phyloP scores from a whole-genome alignment of 768 basidiomycete genomes.

The Lenzites betulinus region DNA sequence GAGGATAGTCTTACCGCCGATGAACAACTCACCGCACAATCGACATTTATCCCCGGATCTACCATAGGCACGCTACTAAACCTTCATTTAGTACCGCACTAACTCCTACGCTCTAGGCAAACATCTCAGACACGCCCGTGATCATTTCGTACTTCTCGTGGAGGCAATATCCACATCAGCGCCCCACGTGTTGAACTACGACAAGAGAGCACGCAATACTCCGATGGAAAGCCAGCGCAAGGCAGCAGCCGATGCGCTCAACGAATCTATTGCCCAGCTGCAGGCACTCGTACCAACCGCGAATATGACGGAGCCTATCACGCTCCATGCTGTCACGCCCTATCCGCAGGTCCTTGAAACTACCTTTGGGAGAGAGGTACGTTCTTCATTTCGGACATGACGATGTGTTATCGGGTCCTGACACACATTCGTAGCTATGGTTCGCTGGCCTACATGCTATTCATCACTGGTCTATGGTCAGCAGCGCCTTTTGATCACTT shows the following conservation, averaged over 20 bases:
- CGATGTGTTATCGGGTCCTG: not conserved
- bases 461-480: slow-evolving; percentile 90
- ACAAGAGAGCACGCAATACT: slow-evolving; percentile 73
- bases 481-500: slow-evolving; percentile 20
- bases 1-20: slow-evolving; percentile 66
- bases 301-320: slow-evolving; percentile 59
- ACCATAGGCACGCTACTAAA: slow-evolving; percentile 66
- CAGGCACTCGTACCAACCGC: slow-evolving; percentile 51
- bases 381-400: slow-evolving; percentile 4
- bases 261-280: slow-evolving; percentile 56
- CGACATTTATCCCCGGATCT: slow-evolving; percentile 81
- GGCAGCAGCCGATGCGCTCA: slow-evolving; percentile 59
- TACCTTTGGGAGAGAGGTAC: slow-evolving; percentile 82
- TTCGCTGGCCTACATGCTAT: slow-evolving; percentile 85
- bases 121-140: slow-evolving; percentile 82
- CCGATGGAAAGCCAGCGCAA: slow-evolving; percentile 76
- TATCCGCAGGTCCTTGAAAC: slow-evolving; percentile 72
- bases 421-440: slow-evolving; percentile 60
- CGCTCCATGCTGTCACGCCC: slow-evolving; percentile 80
- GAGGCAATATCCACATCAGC: slow-evolving; percentile 50
- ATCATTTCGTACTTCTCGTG: slow-evolving; percentile 74
- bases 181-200: slow-evolving; percentile 69
- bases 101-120: slow-evolving; percentile 53
- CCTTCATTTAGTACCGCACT: not conserved
- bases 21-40: slow-evolving; percentile 66